These are phyloP conservation scores for Lobosporangium transversale DNA, from an alignment of 192 early-diverging fungal species.

Conservation along the genomic window DNA sequence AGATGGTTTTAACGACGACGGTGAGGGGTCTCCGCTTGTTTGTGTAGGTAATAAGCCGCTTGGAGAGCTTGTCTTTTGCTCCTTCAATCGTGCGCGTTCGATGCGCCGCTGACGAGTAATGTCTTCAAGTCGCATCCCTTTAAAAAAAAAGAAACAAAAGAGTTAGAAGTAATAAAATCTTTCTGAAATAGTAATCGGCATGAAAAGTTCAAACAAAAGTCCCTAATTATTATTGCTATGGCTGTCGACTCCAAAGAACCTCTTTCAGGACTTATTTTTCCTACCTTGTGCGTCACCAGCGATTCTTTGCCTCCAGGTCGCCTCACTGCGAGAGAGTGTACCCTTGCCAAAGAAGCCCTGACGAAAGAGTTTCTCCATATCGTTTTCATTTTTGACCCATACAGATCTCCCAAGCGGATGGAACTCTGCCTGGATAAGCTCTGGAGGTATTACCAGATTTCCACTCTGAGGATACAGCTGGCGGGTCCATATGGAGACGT, in stretches of 20 bases:
- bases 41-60: neutral
- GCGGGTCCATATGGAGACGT: no score
- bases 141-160: neutral
- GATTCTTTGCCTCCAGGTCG: conserved; percentile 71
- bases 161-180: neutral
- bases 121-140: conserved; percentile 48
- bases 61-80: conserved; percentile 8
- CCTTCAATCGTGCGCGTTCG: conserved; percentile 27
- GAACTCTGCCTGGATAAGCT: conserved; percentile 26
- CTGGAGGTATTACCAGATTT: no score
- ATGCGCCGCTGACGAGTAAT: conserved; percentile 51
- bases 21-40: neutral
- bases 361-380: conserved; percentile 61
- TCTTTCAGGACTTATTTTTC: no score
- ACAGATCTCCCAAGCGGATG: conserved; percentile 26
- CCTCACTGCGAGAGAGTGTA: conserved; percentile 78
- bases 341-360: conserved; percentile 83
- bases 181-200: neutral
- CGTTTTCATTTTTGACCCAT: conserved; percentile 32
- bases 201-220: no score
- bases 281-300: conserved; percentile 15
- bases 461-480: no score
- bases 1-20: neutral
- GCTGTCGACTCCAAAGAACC: no score
- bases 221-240: no score